These are phyloP conservation scores for Sugiyamaella japonica DNA, from an alignment of 1,139 yeast species.

Conservation along the genomic window DNA sequence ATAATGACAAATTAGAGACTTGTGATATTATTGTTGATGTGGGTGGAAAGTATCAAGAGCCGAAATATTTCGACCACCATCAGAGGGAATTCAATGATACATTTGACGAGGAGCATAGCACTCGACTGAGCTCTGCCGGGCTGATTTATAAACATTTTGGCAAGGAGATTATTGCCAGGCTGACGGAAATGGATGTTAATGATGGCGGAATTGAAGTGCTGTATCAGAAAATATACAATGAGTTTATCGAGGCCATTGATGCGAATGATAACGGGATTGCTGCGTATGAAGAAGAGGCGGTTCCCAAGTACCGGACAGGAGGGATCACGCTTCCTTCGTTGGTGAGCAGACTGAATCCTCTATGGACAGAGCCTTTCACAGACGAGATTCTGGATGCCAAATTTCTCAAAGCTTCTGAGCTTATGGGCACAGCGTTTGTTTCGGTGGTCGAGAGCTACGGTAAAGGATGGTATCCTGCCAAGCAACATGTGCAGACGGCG, in stretches of 20 bases:
- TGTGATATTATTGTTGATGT: constrained; percentile 96
- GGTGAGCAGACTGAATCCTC: constrained; percentile 77
- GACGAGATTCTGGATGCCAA: constrained; percentile 66
- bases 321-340: constrained; percentile 77
- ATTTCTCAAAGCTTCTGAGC: constrained; percentile 68
- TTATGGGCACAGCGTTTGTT: constrained; percentile 81
- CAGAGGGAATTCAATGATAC: constrained; percentile 78
- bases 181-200: constrained; percentile 39
- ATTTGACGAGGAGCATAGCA: constrained; percentile 54
- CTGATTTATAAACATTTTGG: constrained; percentile 92
- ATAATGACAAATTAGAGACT: constrained; percentile 75
- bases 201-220: constrained; percentile 51
- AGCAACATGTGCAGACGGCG: constrained; percentile 70
- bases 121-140: constrained; percentile 93
- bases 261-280: constrained; percentile 95
- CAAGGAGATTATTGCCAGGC: constrained; percentile 60
- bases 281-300: constrained; percentile 54
- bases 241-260: constrained; percentile 87
- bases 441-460: constrained; percentile 72
- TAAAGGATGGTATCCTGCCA: constrained; percentile 89
- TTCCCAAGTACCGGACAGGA: constrained; percentile 42
- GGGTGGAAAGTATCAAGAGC: constrained; percentile 87
- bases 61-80: constrained; percentile 91
- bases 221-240: constrained; percentile 74
- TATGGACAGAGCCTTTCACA: constrained; percentile 67